phyloP scores from a whole-genome alignment of 2,329 filamentous ascomycete genomes.

The Cadophora sp. region DNA sequence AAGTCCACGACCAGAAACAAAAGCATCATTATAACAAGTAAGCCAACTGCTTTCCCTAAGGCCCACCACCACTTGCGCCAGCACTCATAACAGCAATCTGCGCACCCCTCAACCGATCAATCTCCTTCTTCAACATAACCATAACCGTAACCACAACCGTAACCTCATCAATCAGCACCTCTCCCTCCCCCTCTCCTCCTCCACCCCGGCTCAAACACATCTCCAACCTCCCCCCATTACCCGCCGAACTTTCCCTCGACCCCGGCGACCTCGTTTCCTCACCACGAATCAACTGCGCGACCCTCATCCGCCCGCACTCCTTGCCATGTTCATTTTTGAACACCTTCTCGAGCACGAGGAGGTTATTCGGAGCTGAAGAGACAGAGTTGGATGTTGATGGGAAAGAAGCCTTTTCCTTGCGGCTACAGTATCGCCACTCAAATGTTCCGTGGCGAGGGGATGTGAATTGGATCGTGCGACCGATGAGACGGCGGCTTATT shows the following conservation, averaged over 20 bases:
- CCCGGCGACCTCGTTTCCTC: conserved; percentile 50
- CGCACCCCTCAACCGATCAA: conserved; percentile 61
- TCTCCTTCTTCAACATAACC: conserved; percentile 70
- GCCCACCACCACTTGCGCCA: conserved; percentile 20
- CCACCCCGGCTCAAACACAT: conserved; percentile 47
- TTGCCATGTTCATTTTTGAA: conserved; percentile 32
- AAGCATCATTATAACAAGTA: not conserved
- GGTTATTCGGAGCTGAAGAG: conserved; percentile 41
- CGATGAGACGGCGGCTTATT: conserved; percentile 38
- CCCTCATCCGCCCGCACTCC: conserved; percentile 35
- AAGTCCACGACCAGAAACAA: no score
- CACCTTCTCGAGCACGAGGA: conserved; percentile 59
- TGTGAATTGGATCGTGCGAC: conserved; percentile 54
- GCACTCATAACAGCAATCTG: conserved; percentile 55
- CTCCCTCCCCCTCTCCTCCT: conserved; percentile 32
- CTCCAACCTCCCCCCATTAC: conserved; percentile 58
- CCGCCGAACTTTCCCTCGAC: conserved; percentile 49
- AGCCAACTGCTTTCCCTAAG: not conserved
- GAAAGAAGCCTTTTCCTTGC: conserved; percentile 48
- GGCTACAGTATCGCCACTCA: conserved; percentile 62
- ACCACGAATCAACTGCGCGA: conserved; percentile 55
- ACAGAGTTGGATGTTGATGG: not conserved
- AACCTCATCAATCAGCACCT: conserved; percentile 52
- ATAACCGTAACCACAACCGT: conserved; percentile 63
- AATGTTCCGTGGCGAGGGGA: conserved; percentile 56